Evolutionary conservation across 306 rosid genomes (phyloP).

Genomic region (Aeschynomene evenia): DNA sequence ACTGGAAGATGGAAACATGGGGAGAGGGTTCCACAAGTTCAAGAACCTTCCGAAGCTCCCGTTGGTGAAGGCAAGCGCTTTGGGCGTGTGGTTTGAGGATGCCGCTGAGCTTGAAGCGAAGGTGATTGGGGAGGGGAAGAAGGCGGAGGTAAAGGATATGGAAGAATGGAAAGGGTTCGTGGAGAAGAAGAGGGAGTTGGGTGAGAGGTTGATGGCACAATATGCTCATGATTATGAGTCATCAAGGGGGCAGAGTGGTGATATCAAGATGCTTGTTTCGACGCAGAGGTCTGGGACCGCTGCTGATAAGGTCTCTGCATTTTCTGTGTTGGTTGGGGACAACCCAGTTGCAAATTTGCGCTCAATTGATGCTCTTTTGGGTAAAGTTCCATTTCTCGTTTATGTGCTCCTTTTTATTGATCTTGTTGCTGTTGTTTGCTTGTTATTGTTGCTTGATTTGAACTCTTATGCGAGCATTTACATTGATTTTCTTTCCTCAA

Average conservation of each 20-base stretch:
- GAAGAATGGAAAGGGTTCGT: constrained; percentile 70
- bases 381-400: constrained; percentile 36
- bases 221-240: constrained; percentile 70
- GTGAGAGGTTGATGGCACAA: constrained; percentile 86
- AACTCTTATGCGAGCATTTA: background rate
- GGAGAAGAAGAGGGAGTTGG: constrained; percentile 68
- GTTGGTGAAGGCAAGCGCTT: constrained; percentile 53
- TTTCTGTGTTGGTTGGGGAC: constrained; percentile 82
- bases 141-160: constrained; percentile 40
- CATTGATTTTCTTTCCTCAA: constrained; percentile 1
- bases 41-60: constrained; percentile 78
- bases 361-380: constrained; percentile 82
- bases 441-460: constrained; percentile 6
- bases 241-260: constrained; percentile 79
- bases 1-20: constrained; percentile 42
- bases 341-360: constrained; percentile 83
- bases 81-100: constrained; percentile 80
- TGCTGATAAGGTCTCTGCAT: constrained; percentile 87
- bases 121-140: constrained; percentile 65
- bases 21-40: constrained; percentile 46
- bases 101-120: constrained; percentile 66
- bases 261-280: constrained; percentile 76
- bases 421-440: background rate
- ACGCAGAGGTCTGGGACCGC: constrained; percentile 98
- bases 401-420: background rate